Evolutionary conservation across 495 filamentous ascomycete species (phyloP).

Genomic region (Tuber calosporum): DNA sequence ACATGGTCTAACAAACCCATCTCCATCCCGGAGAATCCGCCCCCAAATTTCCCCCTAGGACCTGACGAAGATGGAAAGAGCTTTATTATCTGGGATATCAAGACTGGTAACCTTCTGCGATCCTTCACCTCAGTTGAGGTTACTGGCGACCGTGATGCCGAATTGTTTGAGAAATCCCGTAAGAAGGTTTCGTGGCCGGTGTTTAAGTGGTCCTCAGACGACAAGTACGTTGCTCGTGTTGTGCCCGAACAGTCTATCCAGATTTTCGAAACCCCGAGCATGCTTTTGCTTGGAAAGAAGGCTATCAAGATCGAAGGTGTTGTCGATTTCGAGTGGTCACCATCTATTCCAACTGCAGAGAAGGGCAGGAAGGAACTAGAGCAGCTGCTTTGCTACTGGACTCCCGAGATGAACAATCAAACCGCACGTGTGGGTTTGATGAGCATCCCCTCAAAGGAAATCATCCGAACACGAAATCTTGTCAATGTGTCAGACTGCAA

Average conservation of each 20-base stretch:
- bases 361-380: conserved; percentile 69
- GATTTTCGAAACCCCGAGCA: conserved; percentile 85
- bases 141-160: conserved; percentile 34
- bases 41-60: conserved; percentile 59
- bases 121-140: conserved; percentile 82
- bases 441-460: conserved; percentile 87
- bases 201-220: conserved; percentile 97
- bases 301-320: conserved; percentile 92
- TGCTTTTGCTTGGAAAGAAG: conserved; percentile 82
- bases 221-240: conserved; percentile 92
- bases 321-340: conserved; percentile 96
- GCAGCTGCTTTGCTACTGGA: conserved; percentile 97
- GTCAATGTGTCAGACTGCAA: conserved; percentile 97
- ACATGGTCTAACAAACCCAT: conserved; percentile 95
- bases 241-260: conserved; percentile 82
- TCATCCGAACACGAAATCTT: conserved; percentile 86
- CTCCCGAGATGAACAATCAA: conserved; percentile 94
- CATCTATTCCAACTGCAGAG: conserved; percentile 60
- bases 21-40: conserved; percentile 73
- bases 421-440: conserved; percentile 95
- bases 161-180: conserved; percentile 59
- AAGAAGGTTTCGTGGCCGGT: conserved; percentile 96
- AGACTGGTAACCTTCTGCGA: conserved; percentile 77
- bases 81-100: conserved; percentile 97
- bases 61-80: conserved; percentile 96